Evolutionary conservation across 83 land plant genomes (phyloP).

Genomic region (Diphasiastrum complanatum): DNA sequence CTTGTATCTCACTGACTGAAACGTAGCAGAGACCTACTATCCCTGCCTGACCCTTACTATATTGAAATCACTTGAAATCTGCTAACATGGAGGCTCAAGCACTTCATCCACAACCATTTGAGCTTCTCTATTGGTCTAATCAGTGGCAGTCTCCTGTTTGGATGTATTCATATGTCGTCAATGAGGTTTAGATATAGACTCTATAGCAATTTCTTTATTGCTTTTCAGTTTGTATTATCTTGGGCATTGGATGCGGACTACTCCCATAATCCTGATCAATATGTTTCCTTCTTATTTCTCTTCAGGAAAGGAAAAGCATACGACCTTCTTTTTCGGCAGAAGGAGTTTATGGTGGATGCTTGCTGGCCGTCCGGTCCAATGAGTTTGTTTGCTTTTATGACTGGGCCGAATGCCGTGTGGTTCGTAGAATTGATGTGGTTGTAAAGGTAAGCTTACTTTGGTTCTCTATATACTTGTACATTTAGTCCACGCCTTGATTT

Average conservation of each 20-base stretch:
- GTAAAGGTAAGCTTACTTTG: conserved; percentile 85
- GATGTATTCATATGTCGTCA: too few species aligned
- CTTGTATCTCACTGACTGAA: too few species aligned
- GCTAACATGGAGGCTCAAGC: too few species aligned
- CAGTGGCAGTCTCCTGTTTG: too few species aligned
- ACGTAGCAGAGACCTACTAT: too few species aligned
- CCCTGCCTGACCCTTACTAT: too few species aligned
- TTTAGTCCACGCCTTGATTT: background rate
- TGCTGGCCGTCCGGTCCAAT: conserved; percentile 89
- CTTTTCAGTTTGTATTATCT: too few species aligned
- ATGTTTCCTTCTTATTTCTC: conserved; percentile 2
- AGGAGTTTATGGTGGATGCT: conserved; percentile 80
- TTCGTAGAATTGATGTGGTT: conserved; percentile 85
- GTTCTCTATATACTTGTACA: background rate
- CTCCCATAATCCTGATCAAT: background rate
- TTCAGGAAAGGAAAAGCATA: conserved; percentile 88
- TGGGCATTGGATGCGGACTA: background rate
- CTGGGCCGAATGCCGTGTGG: conserved; percentile 93
- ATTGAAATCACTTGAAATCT: too few species aligned
- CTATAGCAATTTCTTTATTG: too few species aligned
- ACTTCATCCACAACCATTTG: too few species aligned
- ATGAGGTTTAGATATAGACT: too few species aligned
- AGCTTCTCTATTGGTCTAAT: too few species aligned
- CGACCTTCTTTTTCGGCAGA: conserved; percentile 92
- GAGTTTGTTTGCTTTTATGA: conserved; percentile 98